Base-by-base conservation (phyloP, 2,329 filamentous ascomycete genomes). In the Hymenoscyphus infarciens region DNA sequence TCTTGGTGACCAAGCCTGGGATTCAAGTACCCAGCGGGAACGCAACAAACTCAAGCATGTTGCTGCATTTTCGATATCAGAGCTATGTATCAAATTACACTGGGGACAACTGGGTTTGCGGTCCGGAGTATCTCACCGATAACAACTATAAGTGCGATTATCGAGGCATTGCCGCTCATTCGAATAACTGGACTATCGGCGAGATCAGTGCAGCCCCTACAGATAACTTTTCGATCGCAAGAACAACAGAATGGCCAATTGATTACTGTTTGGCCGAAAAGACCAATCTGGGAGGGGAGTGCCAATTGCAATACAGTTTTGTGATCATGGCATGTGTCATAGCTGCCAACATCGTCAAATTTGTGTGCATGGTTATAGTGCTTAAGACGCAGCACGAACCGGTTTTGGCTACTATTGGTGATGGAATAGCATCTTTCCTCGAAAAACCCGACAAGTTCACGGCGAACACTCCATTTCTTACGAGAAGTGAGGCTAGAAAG, bases 361-460 rank as follows among this genome's bases (percentile, higher is more conserved):
- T 68, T 5, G 31, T 42, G 2, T 68, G 64, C 11, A 66, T 68
- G 29, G 25, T 63, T 19, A 64, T 22, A 25, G 35, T 66, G n/a
- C 52, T 68, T 7, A 38, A 25, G 11, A 63, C 59, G 2, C 39
- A 62, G 27, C 38, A 61, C 4, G 63, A 68, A 22, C 62, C 63
- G 1, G 61, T 74, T 10, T 64, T 77, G 0, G 63, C 73, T 29
- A 76, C 75, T 0, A 67, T 74, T 1, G 76, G 76, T 5, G 76
- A 77, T 64, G 74, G 73, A 0, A 71, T 78, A 11, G 68, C 72
- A 8, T 76, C 75, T 0, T 79, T 78, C 54, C 64, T 77, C 2
- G 66, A 66, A 25, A 35, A 64, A 4, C 72, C 71, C 0, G 77
- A 78, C 64, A 61, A 61, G 0, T 72, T 66, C 1, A 76, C 73